phyloP scores from a whole-genome alignment of 352 stramenopile genomes.

The Globisporangium megalacanthum region DNA sequence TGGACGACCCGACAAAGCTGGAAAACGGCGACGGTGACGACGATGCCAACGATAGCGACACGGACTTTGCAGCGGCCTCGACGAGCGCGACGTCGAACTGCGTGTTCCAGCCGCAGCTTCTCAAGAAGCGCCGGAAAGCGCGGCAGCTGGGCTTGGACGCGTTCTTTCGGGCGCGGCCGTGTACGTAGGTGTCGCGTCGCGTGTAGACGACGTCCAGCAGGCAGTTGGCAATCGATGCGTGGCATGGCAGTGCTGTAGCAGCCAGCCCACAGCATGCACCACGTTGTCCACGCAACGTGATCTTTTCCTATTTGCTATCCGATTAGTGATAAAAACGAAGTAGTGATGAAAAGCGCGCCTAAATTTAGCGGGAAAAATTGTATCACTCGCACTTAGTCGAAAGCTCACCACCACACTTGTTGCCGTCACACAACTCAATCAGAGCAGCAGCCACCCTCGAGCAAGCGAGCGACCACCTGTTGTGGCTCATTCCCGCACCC shows the following conservation, averaged over 20 bases:
- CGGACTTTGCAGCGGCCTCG: background rate
- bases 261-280: too few species aligned
- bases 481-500: background rate
- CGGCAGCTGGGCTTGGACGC: slow-evolving; percentile 5
- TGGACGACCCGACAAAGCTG: background rate
- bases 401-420: too few species aligned
- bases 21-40: background rate
- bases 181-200: background rate
- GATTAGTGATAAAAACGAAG: too few species aligned
- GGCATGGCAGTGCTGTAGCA: too few species aligned
- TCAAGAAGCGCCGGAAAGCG: slow-evolving; percentile 16
- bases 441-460: too few species aligned
- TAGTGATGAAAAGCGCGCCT: too few species aligned
- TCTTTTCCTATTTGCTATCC: too few species aligned
- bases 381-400: too few species aligned
- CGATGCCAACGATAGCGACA: background rate
- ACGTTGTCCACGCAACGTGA: too few species aligned
- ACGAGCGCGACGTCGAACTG: background rate
- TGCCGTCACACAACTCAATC: too few species aligned
- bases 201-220: background rate
- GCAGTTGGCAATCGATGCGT: background rate
- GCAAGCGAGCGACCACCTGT: too few species aligned
- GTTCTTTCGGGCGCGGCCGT: slow-evolving; percentile 12
- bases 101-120: slow-evolving; percentile 12
- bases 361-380: too few species aligned